Percentiles rank a stretch among this genome's conserved stretches.
These are phyloP conservation scores for Talaromyces trachyspermus DNA, from an alignment of 495 filamentous ascomycete genomes.

Conservation along the genomic window DNA sequence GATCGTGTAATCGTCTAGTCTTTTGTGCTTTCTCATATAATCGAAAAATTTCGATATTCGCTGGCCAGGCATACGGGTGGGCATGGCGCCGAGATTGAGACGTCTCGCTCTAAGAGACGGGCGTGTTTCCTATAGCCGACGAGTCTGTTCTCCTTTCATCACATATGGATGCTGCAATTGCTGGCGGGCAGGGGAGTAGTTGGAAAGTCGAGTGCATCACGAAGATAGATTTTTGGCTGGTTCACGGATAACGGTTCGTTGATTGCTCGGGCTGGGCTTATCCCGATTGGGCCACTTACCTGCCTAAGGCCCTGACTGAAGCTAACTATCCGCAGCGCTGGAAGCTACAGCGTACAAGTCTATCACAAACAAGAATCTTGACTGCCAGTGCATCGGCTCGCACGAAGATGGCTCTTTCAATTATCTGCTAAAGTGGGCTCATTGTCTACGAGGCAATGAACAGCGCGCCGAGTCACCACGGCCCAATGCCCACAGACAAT, in stretches of 20 bases:
- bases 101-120: too few species aligned
- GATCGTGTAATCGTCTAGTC: constrained; percentile 1
- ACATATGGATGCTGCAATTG: not conserved
- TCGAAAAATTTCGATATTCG: constrained; percentile 23
- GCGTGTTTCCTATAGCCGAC: not conserved
- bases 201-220: too few species aligned
- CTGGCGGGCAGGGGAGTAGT: too few species aligned
- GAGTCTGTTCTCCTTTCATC: constrained; percentile 9
- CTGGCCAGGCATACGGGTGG: constrained; percentile 19
- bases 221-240: too few species aligned
- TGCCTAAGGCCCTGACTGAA: too few species aligned
- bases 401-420: too few species aligned
- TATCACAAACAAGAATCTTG: too few species aligned
- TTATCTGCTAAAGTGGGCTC: constrained; percentile 6
- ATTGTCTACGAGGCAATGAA: not conserved
- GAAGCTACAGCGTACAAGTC: too few species aligned
- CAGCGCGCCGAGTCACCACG: not conserved
- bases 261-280: not conserved
- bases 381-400: too few species aligned
- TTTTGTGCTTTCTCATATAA: constrained; percentile 1
- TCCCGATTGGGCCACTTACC: not conserved
- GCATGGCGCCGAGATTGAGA: constrained; percentile 37
- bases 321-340: too few species aligned
- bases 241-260: not conserved
- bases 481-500: not conserved